Evolutionary conservation across 441 rosid genomes (phyloP).

Genomic region (Pelargonium citronellum): DNA sequence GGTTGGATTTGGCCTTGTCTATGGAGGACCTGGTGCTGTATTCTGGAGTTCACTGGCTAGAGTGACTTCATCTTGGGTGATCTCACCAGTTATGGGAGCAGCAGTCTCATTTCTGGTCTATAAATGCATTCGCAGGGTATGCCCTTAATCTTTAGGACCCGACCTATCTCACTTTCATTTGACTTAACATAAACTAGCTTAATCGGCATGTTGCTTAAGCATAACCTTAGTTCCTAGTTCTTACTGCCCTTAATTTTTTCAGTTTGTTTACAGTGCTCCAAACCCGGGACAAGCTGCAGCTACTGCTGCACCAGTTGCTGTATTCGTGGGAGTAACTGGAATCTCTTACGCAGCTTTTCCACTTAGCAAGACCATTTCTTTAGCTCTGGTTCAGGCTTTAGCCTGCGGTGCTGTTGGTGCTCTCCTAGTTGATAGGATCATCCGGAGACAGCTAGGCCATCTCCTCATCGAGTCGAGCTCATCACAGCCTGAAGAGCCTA

Average conservation of each 20-base stretch:
- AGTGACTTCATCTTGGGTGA: conserved; percentile 92
- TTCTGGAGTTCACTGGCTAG: conserved; percentile 93
- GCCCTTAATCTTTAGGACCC: conserved; percentile 23
- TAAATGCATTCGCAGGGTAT: conserved; percentile 92
- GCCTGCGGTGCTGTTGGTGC: conserved; percentile 90
- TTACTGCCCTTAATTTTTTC: conserved; percentile 24
- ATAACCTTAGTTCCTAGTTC: background rate
- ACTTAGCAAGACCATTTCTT: conserved; percentile 53
- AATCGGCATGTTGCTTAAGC: no score
- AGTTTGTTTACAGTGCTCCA: conserved; percentile 98
- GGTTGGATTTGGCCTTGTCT: conserved; percentile 96
- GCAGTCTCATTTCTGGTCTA: conserved; percentile 82
- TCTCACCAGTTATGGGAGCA: conserved; percentile 89
- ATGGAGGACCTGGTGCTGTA: conserved; percentile 89
- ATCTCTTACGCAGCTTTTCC: conserved; percentile 91
- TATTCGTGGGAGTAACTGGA: conserved; percentile 70
- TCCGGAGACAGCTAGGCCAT: conserved; percentile 79
- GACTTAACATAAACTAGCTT: no score
- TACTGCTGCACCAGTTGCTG: conserved; percentile 87
- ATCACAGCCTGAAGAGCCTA: conserved; percentile 30
- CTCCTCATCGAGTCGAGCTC: conserved; percentile 55
- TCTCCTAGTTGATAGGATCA: conserved; percentile 56
- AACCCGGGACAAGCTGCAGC: conserved; percentile 99
- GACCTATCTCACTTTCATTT: no score
- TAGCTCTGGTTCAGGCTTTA: conserved; percentile 70